Base-by-base conservation (phyloP, 108 stramenopile species). In the Nitzschia sp. region DNA sequence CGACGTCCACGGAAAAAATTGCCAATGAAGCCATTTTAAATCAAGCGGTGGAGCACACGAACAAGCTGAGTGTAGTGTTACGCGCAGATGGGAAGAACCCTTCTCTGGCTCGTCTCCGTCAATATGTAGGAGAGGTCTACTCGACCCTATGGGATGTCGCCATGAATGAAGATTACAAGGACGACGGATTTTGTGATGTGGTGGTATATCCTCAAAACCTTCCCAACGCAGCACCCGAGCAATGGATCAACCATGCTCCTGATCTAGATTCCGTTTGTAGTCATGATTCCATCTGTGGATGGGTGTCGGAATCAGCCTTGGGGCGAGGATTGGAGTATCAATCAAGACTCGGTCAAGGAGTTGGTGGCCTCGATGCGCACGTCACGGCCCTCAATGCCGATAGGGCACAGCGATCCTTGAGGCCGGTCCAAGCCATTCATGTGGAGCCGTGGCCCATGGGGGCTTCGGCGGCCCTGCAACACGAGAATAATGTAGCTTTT, bases 11-110 rank as follows among this genome's bases (percentile, higher is more conserved):
- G 6, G 89, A 89, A 53, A 85, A 88, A 17, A 94, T 94, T 68
- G 89, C 89, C 71, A 94, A 94, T 74, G 93, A 94, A 66, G 90
- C 89, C 48, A 90, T 94, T 60, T 68, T 94, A 64, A 75, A 88
- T 64, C 79, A 73, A 35, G 85, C 88, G 46, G 74, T 92, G 13
- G 65, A 81, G 6, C 23, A 68, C 2, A 79, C 88, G 3, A 13
- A 69, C 31, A 85, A 81, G 50, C 57, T 94, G 17, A 80, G 78
- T 58, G 84, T 94, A 32, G 80, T 92, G 3, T 63, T 94, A 25
- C 78, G 93, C 11, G 78, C 84, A 23, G 50, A 82, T 32, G 52
- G 54, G 16, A 72, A 80, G 38, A 68, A 75, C 38, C 84, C 83
- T 13, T 89, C 87, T 45, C 62, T 94, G 45, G 80, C 86, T 11